Base-by-base conservation (phyloP, 495 filamentous ascomycete species). In the Xylaria cubensis region DNA sequence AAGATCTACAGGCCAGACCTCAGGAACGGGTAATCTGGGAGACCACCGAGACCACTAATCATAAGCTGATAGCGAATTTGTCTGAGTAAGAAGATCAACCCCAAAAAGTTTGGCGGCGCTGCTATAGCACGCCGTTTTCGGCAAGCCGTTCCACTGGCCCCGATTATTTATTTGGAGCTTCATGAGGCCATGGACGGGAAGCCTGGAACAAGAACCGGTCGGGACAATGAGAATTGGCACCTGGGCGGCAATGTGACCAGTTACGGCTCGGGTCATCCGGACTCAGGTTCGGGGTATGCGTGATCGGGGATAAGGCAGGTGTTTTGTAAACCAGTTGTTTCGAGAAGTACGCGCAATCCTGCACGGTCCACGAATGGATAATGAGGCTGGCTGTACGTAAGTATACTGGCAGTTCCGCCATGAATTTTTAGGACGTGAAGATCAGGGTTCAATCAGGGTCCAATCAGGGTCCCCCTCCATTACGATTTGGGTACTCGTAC, bases 381-480 rank as follows among this genome's bases (percentile, higher is more conserved):
- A 44, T 26, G 42, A 48, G 42, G 58, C 58, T 61, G 34, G n/a
- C n/a, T n/a, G n/a, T n/a, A n/a, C n/a, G n/a, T n/a, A n/a, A n/a
- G n/a, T n/a, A n/a, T 61, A 39, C 29, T 32, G 9, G 62, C 12
- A 65, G 41, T 26, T 32, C 46, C 12, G 4, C 10, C 42, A 48
- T 34, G 17, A 0, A 1, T 24, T 34, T 67, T 51, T 12, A 15
- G 26, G 42, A 48, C 29, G 26, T 51, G 65, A 55, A 44, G 65
- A 67, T 67, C 65, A 56, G 65, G 64, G 64, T 55, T 29, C 24
- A 1, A 53, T 29, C 26, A 29, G 26, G 36, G 36, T 39, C 36
- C 34, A 36, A 36, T 67, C 64, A 67, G 64, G 64, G 64, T 67
- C 63, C n/a, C 63, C 44, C 50, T 44, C 65, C 65, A 36, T 39